A percentile compares a stretch with the other conserved stretches of the same genome.
These are phyloP conservation scores for Dendrobium catenatum DNA, from an alignment of 106 monocot species.

Conservation along the genomic window DNA sequence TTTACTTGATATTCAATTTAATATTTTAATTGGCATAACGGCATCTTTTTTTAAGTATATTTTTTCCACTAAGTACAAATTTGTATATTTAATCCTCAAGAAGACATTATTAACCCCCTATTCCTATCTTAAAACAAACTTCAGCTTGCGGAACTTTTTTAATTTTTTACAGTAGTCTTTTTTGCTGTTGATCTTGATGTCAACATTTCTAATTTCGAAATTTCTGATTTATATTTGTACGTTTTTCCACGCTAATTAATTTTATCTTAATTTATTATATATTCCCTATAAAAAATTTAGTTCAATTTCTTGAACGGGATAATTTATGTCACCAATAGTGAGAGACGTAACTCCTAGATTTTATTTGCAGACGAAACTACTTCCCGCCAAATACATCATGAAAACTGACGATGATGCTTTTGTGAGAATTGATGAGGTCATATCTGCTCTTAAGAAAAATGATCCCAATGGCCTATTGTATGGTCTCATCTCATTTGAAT, in stretches of 20 bases:
- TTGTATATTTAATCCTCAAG: background rate
- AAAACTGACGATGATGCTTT: conserved; percentile 97
- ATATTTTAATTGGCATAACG: background rate
- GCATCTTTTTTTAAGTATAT: background rate
- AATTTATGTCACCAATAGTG: too few relatives aligned
- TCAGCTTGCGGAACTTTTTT: too few relatives aligned
- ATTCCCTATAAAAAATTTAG: too few relatives aligned
- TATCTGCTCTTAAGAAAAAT: conserved; percentile 41
- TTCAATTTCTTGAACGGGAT: too few relatives aligned
- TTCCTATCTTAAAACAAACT: too few relatives aligned
- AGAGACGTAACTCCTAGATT: background rate
- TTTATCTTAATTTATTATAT: too few relatives aligned
- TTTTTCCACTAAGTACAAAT: background rate
- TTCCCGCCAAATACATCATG: conserved; percentile 85
- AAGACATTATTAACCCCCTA: too few relatives aligned
- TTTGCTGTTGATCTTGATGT: too few relatives aligned
- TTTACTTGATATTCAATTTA: background rate
- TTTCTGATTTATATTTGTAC: too few relatives aligned
- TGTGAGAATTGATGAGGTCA: conserved; percentile 82
- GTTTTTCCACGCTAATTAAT: too few relatives aligned
- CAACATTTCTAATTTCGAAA: too few relatives aligned
- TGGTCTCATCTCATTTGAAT: conserved; percentile 80
- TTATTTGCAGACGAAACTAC: conserved; percentile 55
- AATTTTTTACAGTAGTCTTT: too few relatives aligned
- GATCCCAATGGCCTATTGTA: conserved; percentile 47